Evolutionary conservation across 1,139 yeast species (phyloP).

Genomic region (Suhomyces kunorum): DNA sequence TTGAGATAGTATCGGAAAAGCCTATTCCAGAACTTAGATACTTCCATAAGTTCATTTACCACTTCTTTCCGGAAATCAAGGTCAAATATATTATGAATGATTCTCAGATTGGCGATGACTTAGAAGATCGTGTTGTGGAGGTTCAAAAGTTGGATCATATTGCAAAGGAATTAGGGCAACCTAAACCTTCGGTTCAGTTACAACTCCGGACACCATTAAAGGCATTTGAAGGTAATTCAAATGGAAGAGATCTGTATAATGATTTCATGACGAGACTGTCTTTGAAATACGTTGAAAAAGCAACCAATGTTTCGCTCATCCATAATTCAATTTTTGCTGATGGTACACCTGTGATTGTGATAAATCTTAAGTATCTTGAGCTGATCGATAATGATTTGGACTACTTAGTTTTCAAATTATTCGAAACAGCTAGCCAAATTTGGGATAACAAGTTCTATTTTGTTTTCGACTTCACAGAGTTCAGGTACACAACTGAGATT

Average conservation of each 20-base stretch:
- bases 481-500: constrained; percentile 34
- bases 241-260: constrained; percentile 53
- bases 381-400: constrained; percentile 53
- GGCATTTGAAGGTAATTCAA: constrained; percentile 36
- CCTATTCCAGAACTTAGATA: constrained; percentile 54
- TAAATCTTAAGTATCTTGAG: constrained; percentile 49
- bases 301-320: constrained; percentile 49
- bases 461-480: constrained; percentile 72
- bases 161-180: constrained; percentile 39
- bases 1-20: constrained; percentile 22
- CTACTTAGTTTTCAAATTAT: constrained; percentile 57
- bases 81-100: constrained; percentile 33
- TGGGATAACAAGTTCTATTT: constrained; percentile 71
- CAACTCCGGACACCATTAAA: constrained; percentile 56
- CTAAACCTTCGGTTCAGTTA: constrained; percentile 47
- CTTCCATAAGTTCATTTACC: constrained; percentile 66
- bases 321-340: constrained; percentile 68
- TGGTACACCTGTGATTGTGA: constrained; percentile 69
- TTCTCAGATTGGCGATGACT: constrained; percentile 23
- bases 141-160: constrained; percentile 33
- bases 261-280: constrained; percentile 78
- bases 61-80: constrained; percentile 59
- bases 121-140: constrained; percentile 29
- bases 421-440: constrained; percentile 69
- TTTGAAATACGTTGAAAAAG: constrained; percentile 50